Base-by-base conservation (phyloP, 2,329 filamentous ascomycete genomes). In the Cercospora zeae-maydis region DNA sequence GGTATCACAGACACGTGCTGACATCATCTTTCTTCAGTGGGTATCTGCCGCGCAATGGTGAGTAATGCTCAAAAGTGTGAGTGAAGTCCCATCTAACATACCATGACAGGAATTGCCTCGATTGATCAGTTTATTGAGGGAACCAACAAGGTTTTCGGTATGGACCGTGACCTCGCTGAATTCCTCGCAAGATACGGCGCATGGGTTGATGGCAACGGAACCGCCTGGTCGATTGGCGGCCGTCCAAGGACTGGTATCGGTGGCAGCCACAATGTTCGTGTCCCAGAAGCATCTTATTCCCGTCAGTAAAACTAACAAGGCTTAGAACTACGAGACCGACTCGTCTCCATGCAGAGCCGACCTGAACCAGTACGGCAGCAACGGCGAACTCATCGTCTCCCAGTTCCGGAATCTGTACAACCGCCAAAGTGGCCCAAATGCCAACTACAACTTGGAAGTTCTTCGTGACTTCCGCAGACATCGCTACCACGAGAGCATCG, bases 291-390 rank as follows among this genome's bases (percentile, higher is more conserved):
- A 14, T 4, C 16, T 59, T 30, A 4, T 49, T n/a, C 27, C 16
- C 10, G n/a, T 42, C 8, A 11, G 19, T 4, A 11, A 21, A 19
- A 27, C 42, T 47, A 7, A 47, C 42, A 11, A 47, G 9, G 1
- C 9, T 14, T 31, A 59, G 65, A 73, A 73, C 51, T 76, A 75
- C 59, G 75, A 77, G 66, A 65, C 67, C 13, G 75, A 77, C 59
- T 69, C 54, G 39, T 75, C 73, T 2, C 74, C 75, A 5, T 70
- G 70, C 16, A 69, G 73, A 45, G 70, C 69, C 45, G 74, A 77
- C 36, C 58, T 75, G 16, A 75, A 74, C 62, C 62, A 70, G 64
- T 69, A 69, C 62, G 70, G 67, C 39, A 57, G 49, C 52, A 68
- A 68, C 58, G 59, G 37, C 16, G 47, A 51, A 10, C 55, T 68